A percentile compares a stretch with the other conserved stretches of the same genome.
Conservation (phyloP, 371 early-diverging fungal genomes). For the Mucor mucedo region DNA sequence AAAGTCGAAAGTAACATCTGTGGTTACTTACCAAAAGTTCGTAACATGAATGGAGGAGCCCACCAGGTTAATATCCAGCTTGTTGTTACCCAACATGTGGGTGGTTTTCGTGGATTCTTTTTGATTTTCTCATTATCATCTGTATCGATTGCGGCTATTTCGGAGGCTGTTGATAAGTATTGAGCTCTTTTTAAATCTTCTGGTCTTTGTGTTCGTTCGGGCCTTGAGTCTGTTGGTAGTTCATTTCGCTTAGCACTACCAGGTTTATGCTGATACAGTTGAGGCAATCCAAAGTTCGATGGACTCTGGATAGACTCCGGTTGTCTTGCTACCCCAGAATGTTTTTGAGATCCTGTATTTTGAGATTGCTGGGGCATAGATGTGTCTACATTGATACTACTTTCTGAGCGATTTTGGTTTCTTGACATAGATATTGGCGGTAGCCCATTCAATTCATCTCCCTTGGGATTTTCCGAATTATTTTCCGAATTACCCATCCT, state of each 20-base stretch:
- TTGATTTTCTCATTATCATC: neutral
- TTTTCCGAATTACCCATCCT: neutral
- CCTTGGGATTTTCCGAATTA: neutral
- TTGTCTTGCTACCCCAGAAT: too few species aligned
- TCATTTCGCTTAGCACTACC: neutral
- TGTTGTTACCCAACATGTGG: constrained; percentile 39
- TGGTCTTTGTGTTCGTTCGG: constrained; percentile 14
- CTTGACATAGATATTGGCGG: too few species aligned
- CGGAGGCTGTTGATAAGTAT: constrained; percentile 6
- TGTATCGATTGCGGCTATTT: neutral
- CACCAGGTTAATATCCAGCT: constrained; percentile 54
- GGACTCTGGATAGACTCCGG: neutral
- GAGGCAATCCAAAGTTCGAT: neutral
- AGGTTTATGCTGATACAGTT: neutral
- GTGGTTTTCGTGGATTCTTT: constrained; percentile 11
- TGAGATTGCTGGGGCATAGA: neutral
- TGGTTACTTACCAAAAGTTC: constrained; percentile 28
- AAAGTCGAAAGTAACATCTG: neutral
- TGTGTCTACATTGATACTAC: neutral
- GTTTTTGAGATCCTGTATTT: neutral
- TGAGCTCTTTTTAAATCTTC: constrained; percentile 27
- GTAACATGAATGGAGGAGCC: constrained; percentile 44
- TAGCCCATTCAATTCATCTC: neutral
- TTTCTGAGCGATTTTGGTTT: neutral
- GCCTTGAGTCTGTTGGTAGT: constrained; percentile 16